phyloP scores from a whole-genome alignment of 2,329 filamentous ascomycete genomes.

The Epichloe glyceriae region DNA sequence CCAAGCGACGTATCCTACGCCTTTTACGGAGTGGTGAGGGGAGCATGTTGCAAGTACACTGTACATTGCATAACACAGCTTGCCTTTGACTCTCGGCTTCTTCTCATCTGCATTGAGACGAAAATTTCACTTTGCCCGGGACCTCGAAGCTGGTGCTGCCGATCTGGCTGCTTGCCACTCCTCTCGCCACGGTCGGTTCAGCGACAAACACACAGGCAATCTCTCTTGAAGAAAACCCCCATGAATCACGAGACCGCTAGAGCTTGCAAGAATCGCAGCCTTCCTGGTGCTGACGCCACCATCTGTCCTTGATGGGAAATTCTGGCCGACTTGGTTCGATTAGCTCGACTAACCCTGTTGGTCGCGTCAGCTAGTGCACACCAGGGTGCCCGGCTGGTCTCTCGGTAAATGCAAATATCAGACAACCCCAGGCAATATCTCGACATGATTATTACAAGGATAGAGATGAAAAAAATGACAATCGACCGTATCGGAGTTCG shows the following conservation, averaged over 20 bases:
- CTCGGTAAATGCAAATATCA: conserved; percentile 6
- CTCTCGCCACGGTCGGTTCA: too few relatives aligned
- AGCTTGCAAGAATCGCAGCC: neutral
- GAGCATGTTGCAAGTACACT: neutral
- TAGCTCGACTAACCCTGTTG: neutral
- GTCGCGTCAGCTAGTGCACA: neutral
- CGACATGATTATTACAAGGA: conserved; percentile 1
- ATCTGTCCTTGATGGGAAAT: neutral
- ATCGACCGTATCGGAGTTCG: conserved; percentile 4
- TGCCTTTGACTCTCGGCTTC: neutral
- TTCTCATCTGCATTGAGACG: neutral
- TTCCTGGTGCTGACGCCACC: neutral
- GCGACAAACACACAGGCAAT: neutral
- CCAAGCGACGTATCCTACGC: conserved; percentile 3
- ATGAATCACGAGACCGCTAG: neutral
- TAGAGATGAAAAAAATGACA: conserved; percentile 3
- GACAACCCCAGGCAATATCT: neutral
- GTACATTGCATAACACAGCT: neutral
- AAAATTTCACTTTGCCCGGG: neutral
- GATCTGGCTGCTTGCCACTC: neutral
- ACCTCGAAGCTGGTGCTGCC: neutral
- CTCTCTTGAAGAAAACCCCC: neutral
- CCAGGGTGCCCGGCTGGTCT: conserved; percentile 1
- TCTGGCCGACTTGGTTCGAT: neutral
- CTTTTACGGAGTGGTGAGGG: neutral